Evolutionary conservation across 306 rosid genomes (phyloP).

Genomic region (Glycine latifolia): DNA sequence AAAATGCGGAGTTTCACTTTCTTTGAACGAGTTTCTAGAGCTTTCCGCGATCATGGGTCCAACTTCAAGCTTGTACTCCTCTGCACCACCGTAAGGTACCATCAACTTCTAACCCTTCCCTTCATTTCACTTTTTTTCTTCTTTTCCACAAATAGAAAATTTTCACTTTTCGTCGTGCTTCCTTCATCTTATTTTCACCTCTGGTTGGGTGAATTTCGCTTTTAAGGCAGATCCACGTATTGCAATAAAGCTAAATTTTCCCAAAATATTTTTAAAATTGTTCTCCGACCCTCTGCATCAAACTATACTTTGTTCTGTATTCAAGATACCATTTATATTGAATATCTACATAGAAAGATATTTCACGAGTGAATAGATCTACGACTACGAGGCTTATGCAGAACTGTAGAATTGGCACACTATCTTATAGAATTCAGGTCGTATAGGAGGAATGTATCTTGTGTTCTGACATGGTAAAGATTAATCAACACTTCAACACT

Average conservation of each 20-base stretch:
- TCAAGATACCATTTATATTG: neutral
- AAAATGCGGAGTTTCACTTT: constrained; percentile 60
- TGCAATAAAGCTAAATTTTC: neutral
- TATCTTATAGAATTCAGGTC: neutral
- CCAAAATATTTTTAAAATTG: neutral
- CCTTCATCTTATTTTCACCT: neutral
- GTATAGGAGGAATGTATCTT: neutral
- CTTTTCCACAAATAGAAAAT: neutral
- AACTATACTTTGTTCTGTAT: neutral
- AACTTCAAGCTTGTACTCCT: constrained; percentile 71
- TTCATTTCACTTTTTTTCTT: neutral
- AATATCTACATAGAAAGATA: neutral
- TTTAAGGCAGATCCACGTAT: constrained; percentile 14
- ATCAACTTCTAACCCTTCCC: neutral
- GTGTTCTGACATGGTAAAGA: neutral
- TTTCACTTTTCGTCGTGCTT: neutral
- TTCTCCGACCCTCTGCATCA: neutral
- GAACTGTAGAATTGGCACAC: neutral
- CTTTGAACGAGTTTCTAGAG: constrained; percentile 60
- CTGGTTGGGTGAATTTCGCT: neutral
- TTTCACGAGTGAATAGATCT: neutral
- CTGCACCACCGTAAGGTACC: constrained; percentile 80
- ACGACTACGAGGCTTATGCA: neutral
- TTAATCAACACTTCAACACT: neutral
- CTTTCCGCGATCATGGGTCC: constrained; percentile 62